Conservation (phyloP, 352 stramenopile species). For the Globisporangium recalcitrans region DNA sequence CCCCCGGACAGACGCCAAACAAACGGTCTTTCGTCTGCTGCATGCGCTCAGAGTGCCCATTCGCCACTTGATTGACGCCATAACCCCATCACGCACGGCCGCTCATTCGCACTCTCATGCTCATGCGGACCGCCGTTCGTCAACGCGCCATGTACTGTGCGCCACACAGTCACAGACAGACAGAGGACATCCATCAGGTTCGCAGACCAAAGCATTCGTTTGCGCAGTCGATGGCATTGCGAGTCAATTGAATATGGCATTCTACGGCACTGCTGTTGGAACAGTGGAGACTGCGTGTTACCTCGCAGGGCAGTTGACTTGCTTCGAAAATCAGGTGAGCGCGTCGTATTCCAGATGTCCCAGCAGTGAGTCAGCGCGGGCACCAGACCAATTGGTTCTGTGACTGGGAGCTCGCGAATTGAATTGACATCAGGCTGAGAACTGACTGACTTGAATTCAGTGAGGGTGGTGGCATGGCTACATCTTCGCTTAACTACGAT, state of each 20-base stretch:
- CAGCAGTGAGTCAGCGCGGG: not conserved
- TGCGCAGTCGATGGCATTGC: not conserved
- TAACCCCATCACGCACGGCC: not conserved
- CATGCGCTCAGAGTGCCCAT: not conserved
- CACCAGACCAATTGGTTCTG: not conserved
- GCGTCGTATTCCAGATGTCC: not conserved
- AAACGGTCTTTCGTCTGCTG: not conserved
- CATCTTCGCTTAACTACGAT: not conserved
- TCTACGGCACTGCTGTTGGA: no score
- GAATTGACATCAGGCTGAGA: not conserved
- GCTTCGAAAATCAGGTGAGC: not conserved
- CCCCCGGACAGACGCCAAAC: no score
- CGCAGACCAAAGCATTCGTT: no score
- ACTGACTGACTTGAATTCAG: not conserved
- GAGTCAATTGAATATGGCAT: not conserved
- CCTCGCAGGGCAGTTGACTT: no score
- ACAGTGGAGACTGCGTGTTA: no score
- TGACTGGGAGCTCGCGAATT: not conserved
- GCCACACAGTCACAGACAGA: not conserved
- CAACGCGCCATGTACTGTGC: not conserved
- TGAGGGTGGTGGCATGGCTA: not conserved
- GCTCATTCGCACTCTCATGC: not conserved
- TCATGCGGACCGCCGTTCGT: not conserved
- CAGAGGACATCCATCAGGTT: no score
- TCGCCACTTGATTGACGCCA: constrained; percentile 6